A percentile compares a stretch with the other conserved stretches of the same genome.
Evolutionary conservation across 2,329 filamentous ascomycete genomes (phyloP).

Genomic region (Didymella keratinophila): DNA sequence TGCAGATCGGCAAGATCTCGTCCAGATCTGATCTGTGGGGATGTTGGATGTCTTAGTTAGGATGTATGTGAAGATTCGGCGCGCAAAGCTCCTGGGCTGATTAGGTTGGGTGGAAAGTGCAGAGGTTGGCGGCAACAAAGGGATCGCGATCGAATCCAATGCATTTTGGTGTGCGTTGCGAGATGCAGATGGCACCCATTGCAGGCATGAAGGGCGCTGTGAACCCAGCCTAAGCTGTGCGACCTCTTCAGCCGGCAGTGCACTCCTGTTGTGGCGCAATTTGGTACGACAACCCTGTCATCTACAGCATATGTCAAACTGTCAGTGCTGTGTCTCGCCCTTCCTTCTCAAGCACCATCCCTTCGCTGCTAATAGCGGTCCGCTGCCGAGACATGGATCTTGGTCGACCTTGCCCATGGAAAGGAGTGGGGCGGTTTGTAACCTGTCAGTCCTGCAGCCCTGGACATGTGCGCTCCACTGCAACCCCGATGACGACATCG

Average conservation of each 20-base stretch:
- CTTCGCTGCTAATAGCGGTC: constrained; percentile 10
- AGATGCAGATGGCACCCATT: constrained; percentile 8
- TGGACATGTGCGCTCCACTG: constrained; percentile 12
- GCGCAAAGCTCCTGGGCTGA: constrained; percentile 3
- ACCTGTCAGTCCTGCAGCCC: constrained; percentile 37
- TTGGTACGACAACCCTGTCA: constrained; percentile 19
- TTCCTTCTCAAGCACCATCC: constrained; percentile 6
- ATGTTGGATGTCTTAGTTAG: constrained; percentile 25
- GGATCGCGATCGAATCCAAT: constrained; percentile 2
- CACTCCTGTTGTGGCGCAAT: constrained; percentile 28
- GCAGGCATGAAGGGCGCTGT: constrained; percentile 2
- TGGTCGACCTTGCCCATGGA: constrained; percentile 1
- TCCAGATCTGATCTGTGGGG: constrained; percentile 23
- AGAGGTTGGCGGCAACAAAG: constrained; percentile 4
- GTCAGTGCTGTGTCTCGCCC: constrained; percentile 33
- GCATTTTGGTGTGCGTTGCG: constrained; percentile 14
- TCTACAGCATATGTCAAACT: constrained; percentile 34
- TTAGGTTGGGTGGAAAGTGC: not conserved
- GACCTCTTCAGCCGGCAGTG: constrained; percentile 27
- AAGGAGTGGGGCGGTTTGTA: constrained; percentile 18
- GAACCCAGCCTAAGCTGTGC: constrained; percentile 21
- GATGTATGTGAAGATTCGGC: constrained; percentile 7
- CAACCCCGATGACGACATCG: constrained; percentile 5
- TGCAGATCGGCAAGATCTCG: constrained; percentile 27
- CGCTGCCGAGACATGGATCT: not conserved